Conservation (phyloP, 2,329 filamentous ascomycete species). For the Dendrostoma leiphaemia region DNA sequence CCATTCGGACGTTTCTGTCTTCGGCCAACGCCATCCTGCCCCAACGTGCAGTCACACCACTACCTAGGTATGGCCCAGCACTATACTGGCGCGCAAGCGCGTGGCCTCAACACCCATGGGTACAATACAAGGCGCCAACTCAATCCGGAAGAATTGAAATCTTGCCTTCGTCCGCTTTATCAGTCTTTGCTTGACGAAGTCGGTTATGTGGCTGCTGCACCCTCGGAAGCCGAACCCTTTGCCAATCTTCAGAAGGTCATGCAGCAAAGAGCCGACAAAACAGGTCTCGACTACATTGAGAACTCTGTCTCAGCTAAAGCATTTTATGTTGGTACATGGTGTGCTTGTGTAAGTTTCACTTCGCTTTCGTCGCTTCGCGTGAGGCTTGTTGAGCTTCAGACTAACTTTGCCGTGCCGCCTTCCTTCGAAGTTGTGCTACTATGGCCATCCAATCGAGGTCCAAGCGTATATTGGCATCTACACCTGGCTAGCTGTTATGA, state of each 20-base stretch:
- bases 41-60: not conserved
- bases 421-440: not conserved
- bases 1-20: too few species aligned
- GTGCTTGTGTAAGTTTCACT: not conserved
- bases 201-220: not conserved
- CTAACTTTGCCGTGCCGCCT: not conserved
- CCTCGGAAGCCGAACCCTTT: not conserved
- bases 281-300: not conserved
- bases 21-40: too few species aligned
- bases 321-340: not conserved
- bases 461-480: slow-evolving; percentile 1
- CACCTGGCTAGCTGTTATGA: not conserved
- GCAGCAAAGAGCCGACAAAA: not conserved
- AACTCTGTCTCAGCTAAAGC: not conserved
- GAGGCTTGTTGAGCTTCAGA: not conserved
- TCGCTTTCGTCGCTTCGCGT: not conserved
- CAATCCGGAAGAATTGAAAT: not conserved
- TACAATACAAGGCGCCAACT: not conserved
- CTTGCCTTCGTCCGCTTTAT: not conserved
- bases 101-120: not conserved
- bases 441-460: not conserved
- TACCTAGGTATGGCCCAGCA: not conserved
- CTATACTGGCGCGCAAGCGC: not conserved
- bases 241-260: not conserved
- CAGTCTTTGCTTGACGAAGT: not conserved